These are phyloP conservation scores for Boletellus ananas DNA, from an alignment of 768 basidiomycete species.

Conservation along the genomic window DNA sequence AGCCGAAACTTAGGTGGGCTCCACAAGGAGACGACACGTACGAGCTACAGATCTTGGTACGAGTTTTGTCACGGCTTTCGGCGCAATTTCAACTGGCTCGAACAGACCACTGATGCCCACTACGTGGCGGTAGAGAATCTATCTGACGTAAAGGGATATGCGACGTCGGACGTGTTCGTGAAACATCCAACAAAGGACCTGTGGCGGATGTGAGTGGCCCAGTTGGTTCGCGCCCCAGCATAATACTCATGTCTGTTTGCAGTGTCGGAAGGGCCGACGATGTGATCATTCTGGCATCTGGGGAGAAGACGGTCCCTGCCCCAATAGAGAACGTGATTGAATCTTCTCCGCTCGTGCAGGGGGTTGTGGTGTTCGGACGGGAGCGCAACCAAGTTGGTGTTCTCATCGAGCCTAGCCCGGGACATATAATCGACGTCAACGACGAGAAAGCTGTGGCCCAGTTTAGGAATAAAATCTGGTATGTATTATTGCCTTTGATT, in stretches of 20 bases:
- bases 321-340: conserved; percentile 28
- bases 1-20: conserved; percentile 24
- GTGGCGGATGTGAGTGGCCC: conserved; percentile 32
- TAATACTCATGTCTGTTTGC: not conserved
- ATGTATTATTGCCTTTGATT: not conserved
- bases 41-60: conserved; percentile 39
- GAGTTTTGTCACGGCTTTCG: not conserved
- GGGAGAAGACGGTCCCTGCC: conserved; percentile 24
- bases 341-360: conserved; percentile 19
- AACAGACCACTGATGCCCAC: conserved; percentile 9
- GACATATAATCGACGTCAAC: conserved; percentile 15
- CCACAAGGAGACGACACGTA: conserved; percentile 33
- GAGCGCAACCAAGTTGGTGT: conserved; percentile 32
- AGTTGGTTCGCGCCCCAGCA: not conserved
- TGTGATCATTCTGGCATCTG: conserved; percentile 30
- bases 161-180: conserved; percentile 41
- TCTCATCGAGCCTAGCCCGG: conserved; percentile 27
- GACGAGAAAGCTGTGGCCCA: conserved; percentile 23
- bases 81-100: not conserved
- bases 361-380: conserved; percentile 34
- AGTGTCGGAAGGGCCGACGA: conserved; percentile 34
- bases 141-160: conserved; percentile 37
- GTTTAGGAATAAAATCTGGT: conserved; percentile 34
- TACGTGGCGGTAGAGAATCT: conserved; percentile 31
- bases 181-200: conserved; percentile 42